Conservation (phyloP, 805 yeast genomes). For the Wickerhamomyces chaumierensis region DNA sequence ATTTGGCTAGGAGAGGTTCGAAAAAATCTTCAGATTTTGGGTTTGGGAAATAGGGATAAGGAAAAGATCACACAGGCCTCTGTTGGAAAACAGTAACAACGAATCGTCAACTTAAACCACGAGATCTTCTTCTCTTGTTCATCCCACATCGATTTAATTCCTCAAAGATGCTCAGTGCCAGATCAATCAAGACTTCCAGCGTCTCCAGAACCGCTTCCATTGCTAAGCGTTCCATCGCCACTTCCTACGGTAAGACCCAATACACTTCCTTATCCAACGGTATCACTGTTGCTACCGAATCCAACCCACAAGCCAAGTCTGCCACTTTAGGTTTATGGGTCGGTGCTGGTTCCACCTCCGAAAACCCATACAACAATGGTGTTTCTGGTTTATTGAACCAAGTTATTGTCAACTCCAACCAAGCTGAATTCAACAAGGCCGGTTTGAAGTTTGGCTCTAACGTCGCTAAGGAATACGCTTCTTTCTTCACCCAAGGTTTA, state of each 20-base stretch:
- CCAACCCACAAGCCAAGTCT: constrained; percentile 39
- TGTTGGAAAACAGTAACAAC: too few relatives aligned
- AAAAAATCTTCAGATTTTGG: not conserved
- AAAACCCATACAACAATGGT: constrained; percentile 77
- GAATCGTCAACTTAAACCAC: too few relatives aligned
- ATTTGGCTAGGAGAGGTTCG: not conserved
- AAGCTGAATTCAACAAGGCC: constrained; percentile 25
- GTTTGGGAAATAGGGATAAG: too few relatives aligned
- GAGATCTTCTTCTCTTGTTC: not conserved
- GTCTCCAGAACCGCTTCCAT: constrained; percentile 9
- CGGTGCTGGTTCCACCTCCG: constrained; percentile 73
- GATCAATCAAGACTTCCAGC: constrained; percentile 8
- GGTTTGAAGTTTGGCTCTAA: constrained; percentile 49
- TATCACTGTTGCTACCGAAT: constrained; percentile 59
- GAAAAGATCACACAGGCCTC: too few relatives aligned
- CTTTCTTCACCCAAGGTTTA: constrained; percentile 44
- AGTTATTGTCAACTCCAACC: constrained; percentile 28
- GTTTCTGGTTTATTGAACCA: constrained; percentile 54
- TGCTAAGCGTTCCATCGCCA: constrained; percentile 41
- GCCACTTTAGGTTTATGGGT: constrained; percentile 60
- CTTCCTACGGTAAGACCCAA: constrained; percentile 48
- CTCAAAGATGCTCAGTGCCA: constrained; percentile 2
- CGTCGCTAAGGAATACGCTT: constrained; percentile 53
- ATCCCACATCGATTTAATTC: not conserved
- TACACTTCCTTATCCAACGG: constrained; percentile 69